Percentiles rank a stretch among this genome's conserved stretches.
phyloP scores from a whole-genome alignment of 345 rosid species.

The Psidium friedrichsthalianum region DNA sequence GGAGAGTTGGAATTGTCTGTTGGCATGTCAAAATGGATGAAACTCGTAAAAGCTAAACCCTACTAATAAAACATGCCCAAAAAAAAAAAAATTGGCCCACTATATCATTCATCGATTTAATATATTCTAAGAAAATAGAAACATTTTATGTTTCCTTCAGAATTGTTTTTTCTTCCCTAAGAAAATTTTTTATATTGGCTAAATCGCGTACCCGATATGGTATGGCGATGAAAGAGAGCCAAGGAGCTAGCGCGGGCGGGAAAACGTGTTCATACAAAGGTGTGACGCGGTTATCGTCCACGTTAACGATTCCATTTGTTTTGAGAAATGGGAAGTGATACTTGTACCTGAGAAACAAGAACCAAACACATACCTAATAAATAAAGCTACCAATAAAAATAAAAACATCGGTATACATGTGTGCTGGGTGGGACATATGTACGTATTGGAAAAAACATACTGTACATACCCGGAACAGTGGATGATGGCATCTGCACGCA shows the following conservation, averaged over 20 bases:
- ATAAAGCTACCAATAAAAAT: neutral
- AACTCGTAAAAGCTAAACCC: neutral
- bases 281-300: slow-evolving; percentile 7
- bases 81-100: neutral
- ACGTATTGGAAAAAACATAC: too few species aligned
- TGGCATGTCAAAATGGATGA: neutral
- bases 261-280: slow-evolving; percentile 10
- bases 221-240: slow-evolving; percentile 4
- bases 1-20: neutral
- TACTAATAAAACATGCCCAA: neutral
- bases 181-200: too few species aligned
- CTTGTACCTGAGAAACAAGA: neutral
- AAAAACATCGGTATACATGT: neutral
- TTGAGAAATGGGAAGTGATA: slow-evolving; percentile 1
- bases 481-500: neutral
- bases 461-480: neutral
- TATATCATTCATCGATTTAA: neutral
- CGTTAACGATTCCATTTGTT: neutral
- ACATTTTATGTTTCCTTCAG: neutral
- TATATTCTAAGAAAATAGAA: neutral
- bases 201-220: neutral
- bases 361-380: neutral
- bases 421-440: neutral
- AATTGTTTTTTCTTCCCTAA: neutral
- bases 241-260: neutral